Evolutionary conservation across 179 eudicot genomes (phyloP).

Genomic region (Beta lomatogona): DNA sequence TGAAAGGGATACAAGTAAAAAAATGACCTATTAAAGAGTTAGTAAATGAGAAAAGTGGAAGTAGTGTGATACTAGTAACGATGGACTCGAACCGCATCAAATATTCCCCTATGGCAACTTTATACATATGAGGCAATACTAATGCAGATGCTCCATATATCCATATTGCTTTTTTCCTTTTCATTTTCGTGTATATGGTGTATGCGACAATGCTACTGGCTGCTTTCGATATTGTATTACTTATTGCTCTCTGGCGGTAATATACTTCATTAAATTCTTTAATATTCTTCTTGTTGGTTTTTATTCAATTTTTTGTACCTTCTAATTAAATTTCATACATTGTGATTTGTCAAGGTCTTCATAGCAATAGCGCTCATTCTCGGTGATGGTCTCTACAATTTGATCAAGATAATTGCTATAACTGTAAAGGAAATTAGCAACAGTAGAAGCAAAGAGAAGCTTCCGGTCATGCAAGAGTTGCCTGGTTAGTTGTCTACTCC

Average conservation of each 20-base stretch:
- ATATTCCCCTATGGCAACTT: background rate
- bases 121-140: background rate
- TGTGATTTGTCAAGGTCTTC: constrained; percentile 61
- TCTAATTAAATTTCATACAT: background rate
- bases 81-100: background rate
- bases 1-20: no score
- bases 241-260: background rate
- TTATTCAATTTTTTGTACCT: background rate
- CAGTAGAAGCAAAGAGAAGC: constrained; percentile 54
- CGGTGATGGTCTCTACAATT: constrained; percentile 96
- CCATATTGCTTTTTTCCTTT: background rate
- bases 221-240: background rate
- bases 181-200: background rate
- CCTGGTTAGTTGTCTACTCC: constrained; percentile 42
- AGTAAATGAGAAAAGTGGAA: background rate
- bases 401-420: constrained; percentile 71
- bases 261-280: background rate
- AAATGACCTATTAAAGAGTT: no score
- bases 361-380: constrained; percentile 88
- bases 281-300: background rate
- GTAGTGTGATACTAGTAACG: background rate
- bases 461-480: constrained; percentile 59
- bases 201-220: background rate
- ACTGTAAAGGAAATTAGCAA: constrained; percentile 62
- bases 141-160: background rate